Evolutionary conservation across 257 asterid genomes (phyloP).

Genomic region (Paraleonurus japonicus): DNA sequence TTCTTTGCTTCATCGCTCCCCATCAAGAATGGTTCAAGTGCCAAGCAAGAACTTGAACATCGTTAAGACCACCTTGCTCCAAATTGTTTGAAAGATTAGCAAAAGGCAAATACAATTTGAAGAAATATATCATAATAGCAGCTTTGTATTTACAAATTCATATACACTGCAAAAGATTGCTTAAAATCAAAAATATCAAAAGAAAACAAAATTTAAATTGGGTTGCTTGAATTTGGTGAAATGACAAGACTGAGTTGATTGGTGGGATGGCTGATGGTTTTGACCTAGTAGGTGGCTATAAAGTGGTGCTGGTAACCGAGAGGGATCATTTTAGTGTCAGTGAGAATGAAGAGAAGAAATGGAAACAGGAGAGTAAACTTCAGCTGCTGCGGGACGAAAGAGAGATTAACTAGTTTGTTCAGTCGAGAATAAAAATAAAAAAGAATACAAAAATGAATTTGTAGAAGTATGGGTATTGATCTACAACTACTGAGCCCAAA

Average conservation of each 20-base stretch:
- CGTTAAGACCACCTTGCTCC: neutral
- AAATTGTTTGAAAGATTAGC: neutral
- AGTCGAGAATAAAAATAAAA: neutral
- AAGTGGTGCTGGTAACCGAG: neutral
- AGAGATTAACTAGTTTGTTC: neutral
- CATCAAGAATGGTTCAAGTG: slow-evolving; percentile 3
- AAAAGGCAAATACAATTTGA: neutral
- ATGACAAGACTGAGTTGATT: neutral
- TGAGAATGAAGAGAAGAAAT: neutral
- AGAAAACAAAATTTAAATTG: neutral
- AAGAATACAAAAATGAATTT: neutral
- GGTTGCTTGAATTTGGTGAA: neutral
- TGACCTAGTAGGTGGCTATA: neutral
- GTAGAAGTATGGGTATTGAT: neutral
- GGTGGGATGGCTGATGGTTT: neutral
- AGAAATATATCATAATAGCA: neutral
- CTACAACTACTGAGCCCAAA: neutral
- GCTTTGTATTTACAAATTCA: neutral
- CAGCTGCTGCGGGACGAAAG: neutral
- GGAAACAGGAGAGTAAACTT: neutral
- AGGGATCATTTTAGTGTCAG: neutral
- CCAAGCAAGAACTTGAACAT: neutral
- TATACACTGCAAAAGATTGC: neutral
- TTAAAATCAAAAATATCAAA: neutral
- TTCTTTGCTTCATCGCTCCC: neutral